Percentiles rank a stretch among this genome's conserved stretches.
Evolutionary conservation across 2,329 filamentous ascomycete species (phyloP).

Genomic region (Sphaerulina populicola): DNA sequence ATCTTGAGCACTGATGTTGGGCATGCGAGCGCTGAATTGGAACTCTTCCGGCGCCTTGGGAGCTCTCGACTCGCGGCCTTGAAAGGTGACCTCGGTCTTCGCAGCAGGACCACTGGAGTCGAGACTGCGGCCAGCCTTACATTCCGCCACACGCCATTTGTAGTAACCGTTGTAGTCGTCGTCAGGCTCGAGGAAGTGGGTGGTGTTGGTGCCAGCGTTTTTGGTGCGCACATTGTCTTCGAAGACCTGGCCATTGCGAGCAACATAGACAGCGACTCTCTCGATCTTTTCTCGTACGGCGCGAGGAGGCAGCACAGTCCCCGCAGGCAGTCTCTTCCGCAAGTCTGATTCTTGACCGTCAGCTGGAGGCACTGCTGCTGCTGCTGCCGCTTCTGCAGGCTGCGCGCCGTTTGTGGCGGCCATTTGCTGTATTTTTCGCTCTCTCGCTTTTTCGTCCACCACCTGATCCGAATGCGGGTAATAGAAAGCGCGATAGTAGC

Average conservation of each 20-base stretch:
- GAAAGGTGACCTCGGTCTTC: constrained; percentile 33
- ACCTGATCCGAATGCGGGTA: too few species aligned
- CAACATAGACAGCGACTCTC: constrained; percentile 89
- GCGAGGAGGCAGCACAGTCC: constrained; percentile 75
- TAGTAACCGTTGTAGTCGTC: constrained; percentile 88
- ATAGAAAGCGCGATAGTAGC: too few species aligned
- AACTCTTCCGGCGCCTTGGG: constrained; percentile 80
- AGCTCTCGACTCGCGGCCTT: constrained; percentile 61
- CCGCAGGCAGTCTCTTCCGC: constrained; percentile 67
- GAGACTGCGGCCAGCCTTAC: constrained; percentile 73
- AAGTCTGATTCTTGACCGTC: constrained; percentile 38
- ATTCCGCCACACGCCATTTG: constrained; percentile 79
- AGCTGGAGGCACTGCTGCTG: constrained; percentile 9
- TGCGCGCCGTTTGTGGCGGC: constrained; percentile 26
- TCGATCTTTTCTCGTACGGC: constrained; percentile 80
- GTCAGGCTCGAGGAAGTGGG: constrained; percentile 70
- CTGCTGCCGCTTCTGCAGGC: constrained; percentile 17
- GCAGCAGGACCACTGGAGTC: constrained; percentile 45
- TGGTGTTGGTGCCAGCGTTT: constrained; percentile 76
- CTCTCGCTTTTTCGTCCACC: neutral
- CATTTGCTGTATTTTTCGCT: constrained; percentile 15
- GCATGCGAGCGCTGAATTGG: constrained; percentile 91
- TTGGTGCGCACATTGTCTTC: constrained; percentile 81
- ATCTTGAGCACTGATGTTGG: constrained; percentile 92
- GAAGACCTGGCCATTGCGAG: constrained; percentile 57